Percentiles rank a stretch among this genome's conserved stretches.
These are phyloP conservation scores for Endotrypanum monterogeii DNA, from an alignment of 208 protist species.

Conservation along the genomic window DNA sequence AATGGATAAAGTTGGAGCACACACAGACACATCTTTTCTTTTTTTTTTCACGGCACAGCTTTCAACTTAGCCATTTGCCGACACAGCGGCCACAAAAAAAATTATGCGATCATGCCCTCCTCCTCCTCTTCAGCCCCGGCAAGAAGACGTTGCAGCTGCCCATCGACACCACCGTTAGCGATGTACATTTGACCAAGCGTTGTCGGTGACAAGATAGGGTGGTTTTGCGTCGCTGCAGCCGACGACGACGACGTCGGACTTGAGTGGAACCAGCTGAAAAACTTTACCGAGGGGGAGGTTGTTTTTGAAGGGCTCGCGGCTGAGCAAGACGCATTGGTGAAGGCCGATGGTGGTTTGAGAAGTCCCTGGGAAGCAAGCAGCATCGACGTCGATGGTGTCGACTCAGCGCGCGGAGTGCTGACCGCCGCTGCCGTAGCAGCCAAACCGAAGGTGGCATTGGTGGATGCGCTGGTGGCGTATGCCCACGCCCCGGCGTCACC, in stretches of 20 bases:
- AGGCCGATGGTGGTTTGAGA: constrained; percentile 27
- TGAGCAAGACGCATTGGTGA: constrained; percentile 17
- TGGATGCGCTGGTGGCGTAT: not conserved
- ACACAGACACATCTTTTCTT: not conserved
- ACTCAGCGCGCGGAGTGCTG: not conserved
- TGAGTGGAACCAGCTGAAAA: constrained; percentile 21
- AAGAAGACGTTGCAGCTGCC: constrained; percentile 29
- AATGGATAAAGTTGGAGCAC: not conserved
- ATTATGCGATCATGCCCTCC: not conserved
- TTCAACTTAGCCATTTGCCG: not conserved
- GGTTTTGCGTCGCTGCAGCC: constrained; percentile 1
- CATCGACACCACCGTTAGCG: constrained; percentile 7
- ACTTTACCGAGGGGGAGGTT: constrained; percentile 13
- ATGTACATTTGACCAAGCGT: constrained; percentile 23
- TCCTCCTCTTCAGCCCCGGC: constrained; percentile 15
- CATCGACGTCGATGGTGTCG: constrained; percentile 9
- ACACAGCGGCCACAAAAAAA: not conserved
- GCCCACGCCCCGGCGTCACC: constrained; percentile 16
- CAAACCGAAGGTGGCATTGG: not conserved
- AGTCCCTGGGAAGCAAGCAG: constrained; percentile 28
- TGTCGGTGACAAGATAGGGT: constrained; percentile 23
- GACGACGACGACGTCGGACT: constrained; percentile 10
- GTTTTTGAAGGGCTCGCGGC: constrained; percentile 7
- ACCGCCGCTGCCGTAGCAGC: not conserved
- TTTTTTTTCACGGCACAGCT: not conserved